Evolutionary conservation across 495 filamentous ascomycete species (phyloP).

Genomic region (Podospora anserina): DNA sequence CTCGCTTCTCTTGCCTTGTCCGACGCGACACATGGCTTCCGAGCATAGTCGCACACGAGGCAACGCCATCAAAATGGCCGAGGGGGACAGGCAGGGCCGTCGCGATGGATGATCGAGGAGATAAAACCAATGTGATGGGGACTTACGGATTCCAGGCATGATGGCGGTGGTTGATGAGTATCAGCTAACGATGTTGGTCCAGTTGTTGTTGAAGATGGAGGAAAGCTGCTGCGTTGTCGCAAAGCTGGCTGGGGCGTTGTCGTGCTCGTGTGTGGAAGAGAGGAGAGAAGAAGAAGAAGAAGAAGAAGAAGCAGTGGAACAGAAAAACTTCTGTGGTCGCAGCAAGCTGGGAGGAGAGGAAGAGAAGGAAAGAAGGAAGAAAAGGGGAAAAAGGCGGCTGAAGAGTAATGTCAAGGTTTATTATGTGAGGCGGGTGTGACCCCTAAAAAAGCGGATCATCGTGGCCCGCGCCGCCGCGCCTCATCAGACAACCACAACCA

Average conservation of each 20-base stretch:
- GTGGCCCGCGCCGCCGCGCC: not conserved
- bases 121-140: not conserved
- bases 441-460: slow-evolving; percentile 5
- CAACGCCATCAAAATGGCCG: not conserved
- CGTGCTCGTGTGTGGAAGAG: not conserved
- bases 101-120: not conserved
- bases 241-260: not conserved
- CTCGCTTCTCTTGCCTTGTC: not conserved
- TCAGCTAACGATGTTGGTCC: not conserved
- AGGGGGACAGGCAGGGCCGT: not conserved
- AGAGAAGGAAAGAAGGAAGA: not conserved
- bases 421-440: not conserved
- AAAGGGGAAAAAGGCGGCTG: not conserved
- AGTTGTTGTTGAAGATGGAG: not conserved
- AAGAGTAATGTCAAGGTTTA: not conserved
- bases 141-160: slow-evolving; percentile 35
- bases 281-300: not conserved
- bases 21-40: not conserved
- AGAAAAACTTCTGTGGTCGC: not conserved
- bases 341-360: not conserved
- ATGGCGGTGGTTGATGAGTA: slow-evolving; percentile 20
- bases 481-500: not conserved
- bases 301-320: not conserved
- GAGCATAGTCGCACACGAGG: not conserved
- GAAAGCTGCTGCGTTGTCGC: not conserved